Conservation (phyloP, 1,139 yeast species). For the Saccharomyces hybrid region DNA sequence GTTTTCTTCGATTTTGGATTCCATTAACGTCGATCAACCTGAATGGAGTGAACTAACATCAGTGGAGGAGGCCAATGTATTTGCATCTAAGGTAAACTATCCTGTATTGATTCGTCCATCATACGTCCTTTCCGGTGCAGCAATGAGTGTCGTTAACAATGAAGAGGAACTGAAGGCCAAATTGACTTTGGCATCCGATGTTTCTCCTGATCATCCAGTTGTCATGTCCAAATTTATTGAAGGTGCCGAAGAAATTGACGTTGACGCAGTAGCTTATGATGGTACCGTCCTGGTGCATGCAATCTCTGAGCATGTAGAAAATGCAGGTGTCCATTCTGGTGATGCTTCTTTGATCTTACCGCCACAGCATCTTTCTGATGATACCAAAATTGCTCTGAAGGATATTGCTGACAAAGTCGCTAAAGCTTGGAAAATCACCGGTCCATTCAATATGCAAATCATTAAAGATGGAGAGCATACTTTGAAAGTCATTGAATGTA, state of each 20-base stretch:
- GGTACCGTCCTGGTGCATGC: conserved; percentile 91
- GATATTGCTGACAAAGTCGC: conserved; percentile 90
- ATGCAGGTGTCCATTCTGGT: conserved; percentile 98
- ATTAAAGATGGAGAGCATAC: conserved; percentile 60
- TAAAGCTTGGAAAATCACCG: conserved; percentile 88
- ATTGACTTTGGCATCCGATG: conserved; percentile 80
- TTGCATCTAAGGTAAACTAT: conserved; percentile 82
- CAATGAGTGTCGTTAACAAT: conserved; percentile 86
- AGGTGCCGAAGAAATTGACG: conserved; percentile 94
- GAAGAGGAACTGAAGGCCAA: conserved; percentile 73
- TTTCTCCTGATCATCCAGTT: conserved; percentile 93
- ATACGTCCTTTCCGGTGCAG: conserved; percentile 95
- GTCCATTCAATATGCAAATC: conserved; percentile 98
- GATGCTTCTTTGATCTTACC: conserved; percentile 94
- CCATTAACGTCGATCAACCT: conserved; percentile 91
- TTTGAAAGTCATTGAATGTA: conserved; percentile 94
- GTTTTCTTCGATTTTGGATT: conserved; percentile 88
- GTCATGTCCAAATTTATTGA: conserved; percentile 92
- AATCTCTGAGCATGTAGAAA: conserved; percentile 94
- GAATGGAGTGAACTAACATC: conserved; percentile 94
- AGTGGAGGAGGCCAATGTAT: conserved; percentile 71
- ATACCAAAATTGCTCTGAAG: conserved; percentile 54
- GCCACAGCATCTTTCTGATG: conserved; percentile 64
- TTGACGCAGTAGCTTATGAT: conserved; percentile 88
- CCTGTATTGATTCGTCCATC: conserved; percentile 98